phyloP scores from a whole-genome alignment of 345 rosid genomes.

The Hibiscus tridactylites region DNA sequence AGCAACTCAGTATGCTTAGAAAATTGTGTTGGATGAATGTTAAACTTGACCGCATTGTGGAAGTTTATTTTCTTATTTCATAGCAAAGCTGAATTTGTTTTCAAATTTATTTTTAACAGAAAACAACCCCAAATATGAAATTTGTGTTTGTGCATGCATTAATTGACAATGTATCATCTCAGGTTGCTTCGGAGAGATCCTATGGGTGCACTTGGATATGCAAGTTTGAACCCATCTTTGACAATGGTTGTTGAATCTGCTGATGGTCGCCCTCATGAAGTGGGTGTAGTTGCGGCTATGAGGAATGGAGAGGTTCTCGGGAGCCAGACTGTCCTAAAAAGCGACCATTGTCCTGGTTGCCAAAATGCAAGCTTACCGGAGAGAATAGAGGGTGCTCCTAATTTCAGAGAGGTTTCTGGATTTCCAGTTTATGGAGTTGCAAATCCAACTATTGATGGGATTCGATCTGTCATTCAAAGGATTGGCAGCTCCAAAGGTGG shows the following conservation, averaged over 20 bases:
- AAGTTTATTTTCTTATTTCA: neutral
- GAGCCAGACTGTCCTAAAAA: slow-evolving; percentile 93
- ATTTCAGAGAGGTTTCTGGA: slow-evolving; percentile 92
- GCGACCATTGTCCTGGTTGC: slow-evolving; percentile 98
- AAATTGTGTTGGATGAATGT: neutral
- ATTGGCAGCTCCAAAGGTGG: slow-evolving; percentile 76
- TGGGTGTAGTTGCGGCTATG: slow-evolving; percentile 78
- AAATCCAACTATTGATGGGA: slow-evolving; percentile 91
- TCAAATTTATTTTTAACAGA: neutral
- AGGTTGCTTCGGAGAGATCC: slow-evolving; percentile 97
- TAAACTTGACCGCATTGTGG: neutral
- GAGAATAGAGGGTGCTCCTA: slow-evolving; percentile 97
- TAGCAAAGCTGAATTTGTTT: neutral
- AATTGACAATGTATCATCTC: slow-evolving; percentile 10
- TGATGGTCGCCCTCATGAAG: slow-evolving; percentile 83
- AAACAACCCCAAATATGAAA: neutral
- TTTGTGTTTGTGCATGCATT: neutral
- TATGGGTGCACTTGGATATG: slow-evolving; percentile 95
- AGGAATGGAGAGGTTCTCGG: slow-evolving; percentile 96
- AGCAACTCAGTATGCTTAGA: neutral
- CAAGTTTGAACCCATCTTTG: slow-evolving; percentile 55
- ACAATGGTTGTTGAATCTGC: slow-evolving; percentile 70
- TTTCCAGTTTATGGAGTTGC: slow-evolving; percentile 99
- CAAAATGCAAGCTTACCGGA: slow-evolving; percentile 70
- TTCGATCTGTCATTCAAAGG: slow-evolving; percentile 72